Percentiles rank a stretch among this genome's conserved stretches.
Conservation (phyloP, 2,329 filamentous ascomycete species). For the Pleoardoris graminearum region DNA sequence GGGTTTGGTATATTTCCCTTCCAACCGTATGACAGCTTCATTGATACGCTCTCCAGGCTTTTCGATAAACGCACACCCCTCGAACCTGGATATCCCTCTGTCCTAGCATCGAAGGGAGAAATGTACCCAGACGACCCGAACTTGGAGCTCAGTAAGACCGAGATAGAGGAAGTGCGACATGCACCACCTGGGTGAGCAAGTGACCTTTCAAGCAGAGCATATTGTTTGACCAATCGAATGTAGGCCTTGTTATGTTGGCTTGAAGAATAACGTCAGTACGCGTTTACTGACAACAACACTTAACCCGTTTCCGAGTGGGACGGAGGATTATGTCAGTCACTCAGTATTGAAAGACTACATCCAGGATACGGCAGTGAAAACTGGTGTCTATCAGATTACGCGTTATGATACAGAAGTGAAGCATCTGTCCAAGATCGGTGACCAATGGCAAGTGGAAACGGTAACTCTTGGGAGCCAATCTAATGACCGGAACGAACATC, state of each 20-base stretch:
- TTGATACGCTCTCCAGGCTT: constrained; percentile 38
- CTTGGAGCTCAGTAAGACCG: constrained; percentile 12
- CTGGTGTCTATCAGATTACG: constrained; percentile 56
- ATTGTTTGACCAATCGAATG: constrained; percentile 10
- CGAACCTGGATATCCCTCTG: constrained; percentile 54
- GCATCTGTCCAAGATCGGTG: constrained; percentile 51
- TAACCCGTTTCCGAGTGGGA: constrained; percentile 62
- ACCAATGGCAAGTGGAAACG: constrained; percentile 58
- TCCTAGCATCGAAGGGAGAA: constrained; percentile 23
- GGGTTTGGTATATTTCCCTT: constrained; percentile 55
- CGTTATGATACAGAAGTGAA: constrained; percentile 64
- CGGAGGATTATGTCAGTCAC: constrained; percentile 63
- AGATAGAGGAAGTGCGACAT: constrained; percentile 38
- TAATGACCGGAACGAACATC: constrained; percentile 11
- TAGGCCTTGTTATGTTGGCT: constrained; percentile 57
- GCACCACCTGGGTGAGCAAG: constrained; percentile 55
- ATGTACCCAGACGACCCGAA: constrained; percentile 12
- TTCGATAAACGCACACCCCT: constrained; percentile 55
- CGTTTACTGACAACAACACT: constrained; percentile 55
- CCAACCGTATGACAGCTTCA: background rate
- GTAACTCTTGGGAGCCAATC: constrained; percentile 44
- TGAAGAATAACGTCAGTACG: constrained; percentile 60
- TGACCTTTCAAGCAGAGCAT: background rate
- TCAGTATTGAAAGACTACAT: constrained; percentile 62
- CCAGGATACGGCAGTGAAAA: constrained; percentile 57